Evolutionary conservation across 164 flowering plant genomes (phyloP), one percentile per base, ranked within the genome.

Genomic region (Sedum album): DNA sequence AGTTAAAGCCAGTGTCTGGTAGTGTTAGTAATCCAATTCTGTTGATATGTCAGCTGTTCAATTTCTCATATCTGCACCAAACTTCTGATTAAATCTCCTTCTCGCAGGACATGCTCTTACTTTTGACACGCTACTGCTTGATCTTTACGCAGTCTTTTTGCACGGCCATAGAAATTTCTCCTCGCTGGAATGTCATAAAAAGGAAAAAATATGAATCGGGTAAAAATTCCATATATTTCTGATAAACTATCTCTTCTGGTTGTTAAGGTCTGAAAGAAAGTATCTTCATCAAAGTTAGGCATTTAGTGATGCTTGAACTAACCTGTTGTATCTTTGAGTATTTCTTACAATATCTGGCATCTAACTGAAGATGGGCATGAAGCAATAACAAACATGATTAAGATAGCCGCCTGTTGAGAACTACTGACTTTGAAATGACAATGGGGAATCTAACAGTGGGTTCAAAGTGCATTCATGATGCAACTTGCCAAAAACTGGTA

Each of bases 41-140:
- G 62, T 57, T 57, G 62, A 57, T 57, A 57, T 33, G 21, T 51
- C 57, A 51, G 57, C 57, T 51, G 57, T 51, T 51, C 57, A n/a
- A 20, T 30, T 26, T 57, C 62, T 7, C 33, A 2, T 26, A 18
- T 28, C 33, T 57, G 62, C 62, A 57, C 62, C 62, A 57, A 57
- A 57, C 62, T 57, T 57, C 62, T 57, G 62, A 57, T 28, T 3
- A 57, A 28, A 30, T 26, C 33, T 57, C 62, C 62, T 57, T 57
- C 62, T 57, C 62, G 1, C 60, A 10, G 60, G 14, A 55, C 55
- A 20, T 20, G 55, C 55, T n/a, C 21, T 4, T 49, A 18, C 2
- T 20, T 49, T 1, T 49, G 25, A 49, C 60, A 23, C 30, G 31
- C 18, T 57, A 25, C 31, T 57, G 33, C 2, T 28, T 26, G 5